A percentile compares a stretch with the other conserved stretches of the same genome.
These are phyloP conservation scores for Aspergillus cejpii DNA, from an alignment of 2,329 filamentous ascomycete genomes.

Conservation along the genomic window DNA sequence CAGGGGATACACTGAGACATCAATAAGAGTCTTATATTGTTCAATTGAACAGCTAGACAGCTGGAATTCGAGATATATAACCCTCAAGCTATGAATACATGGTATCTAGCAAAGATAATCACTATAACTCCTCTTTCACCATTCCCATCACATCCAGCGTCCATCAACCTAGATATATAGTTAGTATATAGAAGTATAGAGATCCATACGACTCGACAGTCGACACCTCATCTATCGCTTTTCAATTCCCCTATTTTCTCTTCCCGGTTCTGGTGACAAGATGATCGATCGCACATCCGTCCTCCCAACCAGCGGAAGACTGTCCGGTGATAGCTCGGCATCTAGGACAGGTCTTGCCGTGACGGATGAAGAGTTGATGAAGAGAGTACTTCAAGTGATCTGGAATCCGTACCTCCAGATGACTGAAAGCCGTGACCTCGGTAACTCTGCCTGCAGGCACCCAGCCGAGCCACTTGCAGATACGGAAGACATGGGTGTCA, in stretches of 20 bases:
- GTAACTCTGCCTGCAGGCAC: constrained; percentile 46
- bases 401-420: constrained; percentile 56
- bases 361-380: constrained; percentile 56
- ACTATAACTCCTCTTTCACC: neutral
- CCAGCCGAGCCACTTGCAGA: constrained; percentile 58
- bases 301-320: constrained; percentile 56
- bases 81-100: too few species aligned
- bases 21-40: too few species aligned
- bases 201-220: too few species aligned
- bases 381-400: constrained; percentile 58
- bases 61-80: too few species aligned
- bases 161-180: too few species aligned
- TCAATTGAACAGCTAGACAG: neutral
- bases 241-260: constrained; percentile 34
- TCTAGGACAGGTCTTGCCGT: constrained; percentile 56
- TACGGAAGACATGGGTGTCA: constrained; percentile 60
- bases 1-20: neutral
- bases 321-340: constrained; percentile 57
- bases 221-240: too few species aligned
- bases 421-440: constrained; percentile 49
- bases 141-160: neutral
- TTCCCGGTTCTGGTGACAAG: constrained; percentile 52
- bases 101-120: too few species aligned
- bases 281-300: constrained; percentile 59
- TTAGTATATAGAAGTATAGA: too few species aligned